A percentile compares a stretch with the other conserved stretches of the same genome.
phyloP scores from a whole-genome alignment of 2,329 filamentous ascomycete species.

The Cercospora citrullina region DNA sequence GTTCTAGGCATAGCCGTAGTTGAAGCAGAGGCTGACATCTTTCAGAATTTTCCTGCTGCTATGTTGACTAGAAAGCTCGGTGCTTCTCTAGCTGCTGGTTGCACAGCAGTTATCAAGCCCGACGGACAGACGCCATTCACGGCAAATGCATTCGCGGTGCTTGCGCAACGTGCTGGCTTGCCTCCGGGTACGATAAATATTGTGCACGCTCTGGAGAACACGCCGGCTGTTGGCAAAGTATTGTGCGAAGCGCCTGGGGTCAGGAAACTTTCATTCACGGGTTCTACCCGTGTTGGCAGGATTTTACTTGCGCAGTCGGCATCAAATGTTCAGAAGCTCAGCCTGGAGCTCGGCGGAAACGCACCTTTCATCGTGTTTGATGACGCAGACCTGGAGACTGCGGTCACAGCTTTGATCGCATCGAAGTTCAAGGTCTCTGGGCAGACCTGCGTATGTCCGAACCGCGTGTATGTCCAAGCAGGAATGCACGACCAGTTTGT shows the following conservation, averaged over 20 bases:
- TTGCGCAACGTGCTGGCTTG: conserved; percentile 35
- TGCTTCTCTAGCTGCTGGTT: conserved; percentile 40
- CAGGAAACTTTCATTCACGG: conserved; percentile 37
- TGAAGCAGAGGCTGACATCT: neutral
- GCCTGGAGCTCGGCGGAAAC: conserved; percentile 39
- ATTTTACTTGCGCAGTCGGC: conserved; percentile 32
- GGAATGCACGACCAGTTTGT: conserved; percentile 57
- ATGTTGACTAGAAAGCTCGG: conserved; percentile 44
- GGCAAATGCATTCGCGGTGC: conserved; percentile 32
- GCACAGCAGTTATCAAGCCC: conserved; percentile 37
- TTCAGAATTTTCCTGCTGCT: conserved; percentile 34
- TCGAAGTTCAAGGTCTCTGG: conserved; percentile 35
- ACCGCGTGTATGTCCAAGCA: conserved; percentile 55
- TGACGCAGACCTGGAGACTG: conserved; percentile 36
- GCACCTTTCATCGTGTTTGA: conserved; percentile 40
- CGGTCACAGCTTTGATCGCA: conserved; percentile 31
- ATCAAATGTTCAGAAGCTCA: conserved; percentile 33
- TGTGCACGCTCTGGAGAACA: conserved; percentile 27
- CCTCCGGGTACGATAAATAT: conserved; percentile 34
- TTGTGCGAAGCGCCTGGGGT: conserved; percentile 29
- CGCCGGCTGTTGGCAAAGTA: conserved; percentile 27
- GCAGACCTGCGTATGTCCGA: conserved; percentile 41
- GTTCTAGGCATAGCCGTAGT: neutral
- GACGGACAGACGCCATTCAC: conserved; percentile 37
- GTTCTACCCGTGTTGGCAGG: conserved; percentile 36